Evolutionary conservation across 1,139 yeast species (phyloP), one percentile per base, ranked within the genome.

Genomic region (Kodamaea alishanica): DNA sequence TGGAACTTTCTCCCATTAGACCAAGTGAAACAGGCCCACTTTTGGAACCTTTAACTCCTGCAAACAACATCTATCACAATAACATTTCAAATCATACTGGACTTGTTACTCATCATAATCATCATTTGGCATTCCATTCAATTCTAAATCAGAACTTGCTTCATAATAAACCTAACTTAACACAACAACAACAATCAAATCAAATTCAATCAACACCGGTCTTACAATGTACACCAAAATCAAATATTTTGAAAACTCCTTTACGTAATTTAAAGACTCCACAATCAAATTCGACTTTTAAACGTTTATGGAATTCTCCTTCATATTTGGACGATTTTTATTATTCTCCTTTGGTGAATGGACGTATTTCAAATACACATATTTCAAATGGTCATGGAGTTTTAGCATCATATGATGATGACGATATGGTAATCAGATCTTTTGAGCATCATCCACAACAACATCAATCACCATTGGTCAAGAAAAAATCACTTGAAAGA

Each of bases 291-390:
- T 64, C 75, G 6, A 65, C 72, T 28, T 60, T 73, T 59, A 70
- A 67, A 45, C 75, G 71, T 49, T 60, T 75, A 42, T 75, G 82
- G 82, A 73, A 79, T 50, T 78, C 85, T 15, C 87, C 87, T 3
- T 73, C 81, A 6, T 78, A 77, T 50, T 63, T 80, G 45, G 87
- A 81, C 47, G 87, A 81, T 49, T 81, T 81, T 51, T 79, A 79
- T 51, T 75, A 77, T 37, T 77, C 84, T 22, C 86, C 87, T 2
- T 61, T 68, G 44, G 52, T 62, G 12, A 61, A 71, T 22, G 52
- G 67, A 8, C 52, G 63, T 39, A 48, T 54, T 10, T 43, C 56
- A 11, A 32, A 33, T 12, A 9, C 30, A 7, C 34, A 28, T 20
- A 26, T 8, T 4, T 15, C 26, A n/a, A 30, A 26, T n/a, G 34